Evolutionary conservation across 2,329 filamentous ascomycete species (phyloP).

Genomic region (Helminthosporium solani): DNA sequence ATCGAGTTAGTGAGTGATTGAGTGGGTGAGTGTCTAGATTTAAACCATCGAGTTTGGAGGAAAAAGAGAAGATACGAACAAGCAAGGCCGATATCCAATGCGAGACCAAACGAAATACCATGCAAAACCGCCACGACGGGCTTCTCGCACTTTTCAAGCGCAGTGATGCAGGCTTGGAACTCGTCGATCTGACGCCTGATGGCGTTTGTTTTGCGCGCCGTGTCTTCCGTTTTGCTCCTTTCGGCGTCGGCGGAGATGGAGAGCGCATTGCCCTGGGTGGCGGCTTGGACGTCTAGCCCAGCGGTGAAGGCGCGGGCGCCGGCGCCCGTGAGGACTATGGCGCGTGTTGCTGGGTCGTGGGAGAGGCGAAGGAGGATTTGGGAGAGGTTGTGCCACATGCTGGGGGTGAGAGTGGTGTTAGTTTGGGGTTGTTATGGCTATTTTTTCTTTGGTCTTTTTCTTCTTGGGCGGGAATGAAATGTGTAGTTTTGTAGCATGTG

Average conservation of each 20-base stretch:
- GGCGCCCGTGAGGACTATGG: conserved; percentile 75
- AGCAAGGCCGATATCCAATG: conserved; percentile 45
- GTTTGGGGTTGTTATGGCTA: not conserved
- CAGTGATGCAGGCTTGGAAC: conserved; percentile 76
- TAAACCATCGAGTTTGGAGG: too few species aligned
- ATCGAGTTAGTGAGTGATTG: conserved; percentile 32
- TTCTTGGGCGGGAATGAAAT: too few species aligned
- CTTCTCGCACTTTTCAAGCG: conserved; percentile 86
- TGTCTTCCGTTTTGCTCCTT: conserved; percentile 53
- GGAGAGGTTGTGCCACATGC: conserved; percentile 84
- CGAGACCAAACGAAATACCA: conserved; percentile 40
- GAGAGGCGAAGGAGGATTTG: conserved; percentile 72
- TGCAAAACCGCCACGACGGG: conserved; percentile 10
- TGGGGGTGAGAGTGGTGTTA: conserved; percentile 20
- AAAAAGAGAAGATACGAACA: conserved; percentile 1
- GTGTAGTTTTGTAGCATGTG: too few species aligned
- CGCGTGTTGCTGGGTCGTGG: conserved; percentile 69
- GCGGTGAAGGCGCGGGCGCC: conserved; percentile 83
- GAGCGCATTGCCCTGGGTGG: too few species aligned
- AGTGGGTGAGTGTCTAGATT: not conserved
- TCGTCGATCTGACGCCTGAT: conserved; percentile 69
- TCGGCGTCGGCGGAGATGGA: too few species aligned
- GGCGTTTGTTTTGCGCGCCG: conserved; percentile 57
- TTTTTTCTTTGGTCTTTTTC: too few species aligned
- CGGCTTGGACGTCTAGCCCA: conserved; percentile 76